These are phyloP conservation scores for Tetrapisispora nanseiensis DNA, from an alignment of 805 yeast genomes.

Conservation along the genomic window DNA sequence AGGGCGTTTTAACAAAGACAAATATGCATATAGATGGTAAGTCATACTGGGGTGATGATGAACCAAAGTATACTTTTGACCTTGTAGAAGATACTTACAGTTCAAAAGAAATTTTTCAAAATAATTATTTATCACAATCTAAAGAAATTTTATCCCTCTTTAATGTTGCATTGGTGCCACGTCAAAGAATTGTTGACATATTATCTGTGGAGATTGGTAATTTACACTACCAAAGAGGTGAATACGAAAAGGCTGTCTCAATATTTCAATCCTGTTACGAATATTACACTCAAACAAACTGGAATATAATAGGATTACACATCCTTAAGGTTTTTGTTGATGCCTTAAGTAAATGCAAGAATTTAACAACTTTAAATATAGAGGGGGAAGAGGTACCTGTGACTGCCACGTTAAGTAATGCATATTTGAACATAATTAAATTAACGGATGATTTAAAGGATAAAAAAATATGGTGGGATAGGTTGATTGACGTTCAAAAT, in stretches of 20 bases:
- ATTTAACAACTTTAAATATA: constrained; percentile 13
- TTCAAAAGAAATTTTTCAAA: constrained; percentile 17
- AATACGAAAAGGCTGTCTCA: constrained; percentile 51
- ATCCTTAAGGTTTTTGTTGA: constrained; percentile 57
- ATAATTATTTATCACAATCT: constrained; percentile 43
- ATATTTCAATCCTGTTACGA: constrained; percentile 61
- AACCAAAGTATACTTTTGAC: constrained; percentile 8
- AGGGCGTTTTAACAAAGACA: constrained; percentile 15
- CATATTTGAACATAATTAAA: constrained; percentile 23
- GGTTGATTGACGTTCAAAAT: constrained; percentile 16
- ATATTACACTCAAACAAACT: constrained; percentile 57
- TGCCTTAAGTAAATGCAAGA: constrained; percentile 40
- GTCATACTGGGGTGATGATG: constrained; percentile 2
- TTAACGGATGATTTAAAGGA: constrained; percentile 11
- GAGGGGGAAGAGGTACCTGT: constrained; percentile 21
- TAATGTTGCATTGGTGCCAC: constrained; percentile 17
- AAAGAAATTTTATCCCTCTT: constrained; percentile 26
- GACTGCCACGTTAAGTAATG: constrained; percentile 21
- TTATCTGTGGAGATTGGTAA: constrained; percentile 73
- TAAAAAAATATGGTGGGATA: constrained; percentile 19
- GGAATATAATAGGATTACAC: constrained; percentile 63
- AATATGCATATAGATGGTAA: constrained; percentile 11
- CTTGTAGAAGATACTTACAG: constrained; percentile 9
- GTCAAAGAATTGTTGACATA: constrained; percentile 60
- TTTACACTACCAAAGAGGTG: constrained; percentile 46